These are phyloP conservation scores for Saitozyma sp. DNA, from an alignment of 768 basidiomycete genomes.

Conservation along the genomic window DNA sequence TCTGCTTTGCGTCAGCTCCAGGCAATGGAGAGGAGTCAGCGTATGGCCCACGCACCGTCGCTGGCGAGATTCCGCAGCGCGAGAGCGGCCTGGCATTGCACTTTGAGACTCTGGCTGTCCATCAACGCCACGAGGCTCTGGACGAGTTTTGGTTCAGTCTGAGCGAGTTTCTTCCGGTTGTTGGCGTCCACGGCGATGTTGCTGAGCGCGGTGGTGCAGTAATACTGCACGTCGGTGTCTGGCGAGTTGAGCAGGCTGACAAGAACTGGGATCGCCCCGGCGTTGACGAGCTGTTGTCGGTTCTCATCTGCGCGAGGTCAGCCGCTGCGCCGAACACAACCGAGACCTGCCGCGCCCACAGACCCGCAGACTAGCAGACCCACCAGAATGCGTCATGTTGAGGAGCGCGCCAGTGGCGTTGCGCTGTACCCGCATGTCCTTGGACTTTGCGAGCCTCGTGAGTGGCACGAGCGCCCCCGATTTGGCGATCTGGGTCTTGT, in stretches of 20 bases:
- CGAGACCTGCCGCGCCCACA: neutral
- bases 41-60: conserved; percentile 65
- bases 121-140: conserved; percentile 89
- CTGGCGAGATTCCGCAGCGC: conserved; percentile 95
- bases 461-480: conserved; percentile 97
- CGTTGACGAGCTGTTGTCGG: conserved; percentile 94
- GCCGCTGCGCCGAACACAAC: neutral
- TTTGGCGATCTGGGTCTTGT: conserved; percentile 99
- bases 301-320: conserved; percentile 73
- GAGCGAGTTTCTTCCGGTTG: conserved; percentile 91
- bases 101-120: conserved; percentile 96
- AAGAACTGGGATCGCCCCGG: conserved; percentile 95
- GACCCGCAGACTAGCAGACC: conserved; percentile 22
- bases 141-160: conserved; percentile 91
- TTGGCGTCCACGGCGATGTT: conserved; percentile 95
- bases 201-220: conserved; percentile 96
- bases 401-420: conserved; percentile 97
- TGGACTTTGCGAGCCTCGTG: conserved; percentile 90
- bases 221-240: conserved; percentile 99
- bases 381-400: conserved; percentile 99
- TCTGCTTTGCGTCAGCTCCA: conserved; percentile 58
- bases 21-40: neutral
- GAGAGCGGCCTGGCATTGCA: conserved; percentile 96
- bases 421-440: conserved; percentile 98
- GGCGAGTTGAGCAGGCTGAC: conserved; percentile 90